Evolutionary conservation across 2,329 filamentous ascomycete species (phyloP).

Genomic region (Phyllosticta ampelicida): DNA sequence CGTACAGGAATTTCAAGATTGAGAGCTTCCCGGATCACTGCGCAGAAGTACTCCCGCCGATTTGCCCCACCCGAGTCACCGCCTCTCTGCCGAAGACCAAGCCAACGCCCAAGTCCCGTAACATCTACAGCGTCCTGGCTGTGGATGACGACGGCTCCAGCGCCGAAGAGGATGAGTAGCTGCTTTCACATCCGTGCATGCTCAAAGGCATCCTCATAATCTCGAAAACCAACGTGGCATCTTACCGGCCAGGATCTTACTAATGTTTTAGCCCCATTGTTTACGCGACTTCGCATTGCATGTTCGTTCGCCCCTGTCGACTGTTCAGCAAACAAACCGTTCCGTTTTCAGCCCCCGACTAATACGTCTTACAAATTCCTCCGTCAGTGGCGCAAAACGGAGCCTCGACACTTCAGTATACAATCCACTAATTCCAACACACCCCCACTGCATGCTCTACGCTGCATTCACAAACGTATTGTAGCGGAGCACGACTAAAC

Average conservation of each 20-base stretch:
- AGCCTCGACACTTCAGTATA: neutral
- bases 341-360: neutral
- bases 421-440: neutral
- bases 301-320: neutral
- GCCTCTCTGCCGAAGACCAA: neutral
- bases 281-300: neutral
- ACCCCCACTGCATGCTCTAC: neutral
- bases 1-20: conserved; percentile 61
- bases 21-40: conserved; percentile 67
- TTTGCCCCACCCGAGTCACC: neutral
- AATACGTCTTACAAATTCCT: neutral
- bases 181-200: neutral
- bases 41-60: conserved; percentile 21
- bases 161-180: neutral
- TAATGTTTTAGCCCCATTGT: neutral
- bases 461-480: neutral
- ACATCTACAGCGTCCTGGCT: neutral
- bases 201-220: neutral
- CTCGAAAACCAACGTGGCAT: neutral
- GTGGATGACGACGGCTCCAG: neutral
- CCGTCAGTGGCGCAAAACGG: neutral
- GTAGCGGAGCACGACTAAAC: neutral
- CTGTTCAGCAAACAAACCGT: neutral
- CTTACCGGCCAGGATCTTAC: neutral
- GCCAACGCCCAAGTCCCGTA: neutral